Base-by-base conservation (phyloP, 805 yeast species). In the Cyberlindnera samutprakarnensis region DNA sequence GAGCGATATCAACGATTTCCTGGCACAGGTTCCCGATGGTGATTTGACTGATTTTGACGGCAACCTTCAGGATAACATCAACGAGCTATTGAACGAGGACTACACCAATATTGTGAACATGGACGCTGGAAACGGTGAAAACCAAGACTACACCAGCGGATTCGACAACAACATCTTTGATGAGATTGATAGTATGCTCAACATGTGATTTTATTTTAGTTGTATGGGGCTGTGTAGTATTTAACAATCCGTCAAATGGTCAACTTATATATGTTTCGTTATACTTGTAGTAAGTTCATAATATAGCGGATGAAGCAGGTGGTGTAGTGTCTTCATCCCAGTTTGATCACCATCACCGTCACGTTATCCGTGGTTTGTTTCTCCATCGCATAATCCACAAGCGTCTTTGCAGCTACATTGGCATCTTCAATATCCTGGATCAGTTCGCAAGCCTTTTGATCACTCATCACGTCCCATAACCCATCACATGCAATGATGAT, bases 401-500 rank as follows among this genome's bases (percentile, higher is more conserved):
- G 63, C 19, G 59, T 63, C 36, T 72, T 68, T 12, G 94, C 79
- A 1, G 92, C 94, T 28, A 58, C 57, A 27, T 74, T 68, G 1
- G 92, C 79, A 44, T 78, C 75, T 7, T 47, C 34, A 10, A 72
- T 60, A 25, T 68, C 66, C 29, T 66, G 62, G 5, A 85, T 78
- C 43, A 79, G 55, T 35, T 78, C 78, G 36, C 92, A 83, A 0
- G 97, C 97, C 35, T 73, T 72, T 42, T 75, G 81, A 53, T 92
- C 98, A 7, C 77, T 67, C 31, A 88, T 70, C 5, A 90, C 96
- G 55, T 90, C 98, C 97, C 97, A 90, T 9, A 90, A 61, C 0
- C 98, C 98, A 57, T 90, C 98, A 56, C 97, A 92, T 0, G 96
- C 97, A 37, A 90, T 61, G 30, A 90, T 87, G 49, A 90, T 56